Evolutionary conservation across 208 protist species (phyloP), one percentile per base, ranked within the genome.

Genomic region (Acanthamoeba comandoni): DNA sequence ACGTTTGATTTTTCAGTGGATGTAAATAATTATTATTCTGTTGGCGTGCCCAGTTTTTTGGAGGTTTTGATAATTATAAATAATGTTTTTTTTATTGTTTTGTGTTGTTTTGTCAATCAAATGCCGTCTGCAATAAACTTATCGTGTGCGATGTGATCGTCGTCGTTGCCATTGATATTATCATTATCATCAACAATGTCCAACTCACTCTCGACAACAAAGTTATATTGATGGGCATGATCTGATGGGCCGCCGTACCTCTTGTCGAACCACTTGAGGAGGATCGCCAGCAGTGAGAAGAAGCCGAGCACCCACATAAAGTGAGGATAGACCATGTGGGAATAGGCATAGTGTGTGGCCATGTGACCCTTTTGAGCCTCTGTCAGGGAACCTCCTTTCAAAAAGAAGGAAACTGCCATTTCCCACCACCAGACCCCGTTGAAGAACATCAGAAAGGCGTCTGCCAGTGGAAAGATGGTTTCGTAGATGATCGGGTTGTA

Each of bases 361-460:
- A 82, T 82, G 53, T 65, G 58, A 8, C 51, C 51, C 26, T 84
- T 84, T 51, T 84, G 58, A 7, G 75, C 75, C 22, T 15, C 17
- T 17, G 29, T 7, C 0, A 12, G 24, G 29, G 29, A 17, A 12
- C 31, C 73, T 9, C 60, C 73, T 22, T 82, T 29, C 26, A 53
- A 58, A 35, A 82, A 82, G 73, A 82, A 82, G 3, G 73, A 48
- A 57, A 82, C 35, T 22, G 73, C 35, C 73, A 82, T 82, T 35
- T 82, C 73, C 73, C 73, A 82, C 73, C 73, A 82, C 73, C 73
- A 82, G 48, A 82, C 73, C 5, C 73, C 73, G 7, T 82, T 82
- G 73, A 82, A 82, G 39, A 82, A 82, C 73, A 82, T 82, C 22
- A 53, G 24, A 22, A 53, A 22, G 73, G 73, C 73, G 9, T 48